Evolutionary conservation across 2,329 filamentous ascomycete species (phyloP).

Genomic region (Talaromyces rugulosus): DNA sequence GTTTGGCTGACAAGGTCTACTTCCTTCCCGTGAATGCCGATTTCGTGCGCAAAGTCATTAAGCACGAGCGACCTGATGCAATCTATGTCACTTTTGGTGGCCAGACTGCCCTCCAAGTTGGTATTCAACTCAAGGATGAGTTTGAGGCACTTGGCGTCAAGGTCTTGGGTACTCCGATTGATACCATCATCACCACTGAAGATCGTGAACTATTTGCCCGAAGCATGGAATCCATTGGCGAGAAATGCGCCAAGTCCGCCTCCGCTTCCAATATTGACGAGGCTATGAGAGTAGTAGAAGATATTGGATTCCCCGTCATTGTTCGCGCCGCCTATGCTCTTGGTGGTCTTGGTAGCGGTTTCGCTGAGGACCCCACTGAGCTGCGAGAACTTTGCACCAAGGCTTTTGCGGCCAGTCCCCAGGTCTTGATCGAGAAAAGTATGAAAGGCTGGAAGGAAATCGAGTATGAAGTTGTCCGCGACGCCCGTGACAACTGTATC

Average conservation of each 20-base stretch:
- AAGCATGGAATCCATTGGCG: slow-evolving; percentile 96
- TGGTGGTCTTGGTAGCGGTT: slow-evolving; percentile 90
- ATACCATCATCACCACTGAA: slow-evolving; percentile 97
- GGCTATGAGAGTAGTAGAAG: slow-evolving; percentile 79
- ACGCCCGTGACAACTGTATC: slow-evolving; percentile 95
- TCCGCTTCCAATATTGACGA: slow-evolving; percentile 87
- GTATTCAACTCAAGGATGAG: slow-evolving; percentile 96
- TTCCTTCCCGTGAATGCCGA: slow-evolving; percentile 96
- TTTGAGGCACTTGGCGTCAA: slow-evolving; percentile 89
- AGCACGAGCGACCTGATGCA: slow-evolving; percentile 88
- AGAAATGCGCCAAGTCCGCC: slow-evolving; percentile 96
- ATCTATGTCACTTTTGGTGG: slow-evolving; percentile 98
- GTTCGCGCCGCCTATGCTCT: slow-evolving; percentile 94
- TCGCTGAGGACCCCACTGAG: slow-evolving; percentile 82
- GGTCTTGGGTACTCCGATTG: slow-evolving; percentile 92
- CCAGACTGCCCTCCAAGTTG: slow-evolving; percentile 92
- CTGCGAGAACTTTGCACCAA: slow-evolving; percentile 86
- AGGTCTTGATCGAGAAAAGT: slow-evolving; percentile 92
- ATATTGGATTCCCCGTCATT: slow-evolving; percentile 95
- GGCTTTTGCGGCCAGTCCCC: slow-evolving; percentile 89
- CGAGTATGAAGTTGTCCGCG: slow-evolving; percentile 96
- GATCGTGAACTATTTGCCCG: slow-evolving; percentile 95
- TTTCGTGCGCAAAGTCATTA: slow-evolving; percentile 95
- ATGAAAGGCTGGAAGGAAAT: slow-evolving; percentile 99
- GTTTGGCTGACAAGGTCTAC: slow-evolving; percentile 96